These are phyloP conservation scores for Filobasidium wieringae DNA, from an alignment of 768 basidiomycete genomes.

Conservation along the genomic window DNA sequence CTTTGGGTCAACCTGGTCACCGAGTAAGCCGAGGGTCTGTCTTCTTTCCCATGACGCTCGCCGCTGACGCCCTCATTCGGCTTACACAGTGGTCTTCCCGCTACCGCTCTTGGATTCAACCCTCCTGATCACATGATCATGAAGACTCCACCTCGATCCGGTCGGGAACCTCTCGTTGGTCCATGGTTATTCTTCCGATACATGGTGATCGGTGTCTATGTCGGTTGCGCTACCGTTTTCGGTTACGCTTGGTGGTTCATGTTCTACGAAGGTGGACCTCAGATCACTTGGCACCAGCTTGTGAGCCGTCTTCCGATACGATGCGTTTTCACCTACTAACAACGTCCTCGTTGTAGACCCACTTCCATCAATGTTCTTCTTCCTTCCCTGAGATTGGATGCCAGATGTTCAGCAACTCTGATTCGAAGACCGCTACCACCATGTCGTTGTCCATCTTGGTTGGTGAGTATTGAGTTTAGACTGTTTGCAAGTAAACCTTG, in stretches of 20 bases:
- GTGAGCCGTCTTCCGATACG: constrained; percentile 45
- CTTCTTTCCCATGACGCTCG: neutral
- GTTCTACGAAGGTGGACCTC: constrained; percentile 76
- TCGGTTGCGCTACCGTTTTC: constrained; percentile 87
- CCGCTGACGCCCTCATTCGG: too few species aligned
- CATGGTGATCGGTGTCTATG: constrained; percentile 82
- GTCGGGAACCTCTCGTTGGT: constrained; percentile 78
- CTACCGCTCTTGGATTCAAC: constrained; percentile 95
- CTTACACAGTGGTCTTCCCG: constrained; percentile 53
- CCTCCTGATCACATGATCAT: constrained; percentile 89
- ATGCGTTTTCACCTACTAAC: neutral
- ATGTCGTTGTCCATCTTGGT: constrained; percentile 94
- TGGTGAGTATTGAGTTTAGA: constrained; percentile 32
- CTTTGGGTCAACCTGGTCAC: constrained; percentile 98
- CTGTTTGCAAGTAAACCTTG: too few species aligned
- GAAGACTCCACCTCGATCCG: constrained; percentile 81
- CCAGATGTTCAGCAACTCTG: constrained; percentile 82
- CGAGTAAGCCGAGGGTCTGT: constrained; percentile 45
- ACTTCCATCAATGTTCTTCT: constrained; percentile 84
- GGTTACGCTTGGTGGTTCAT: constrained; percentile 99
- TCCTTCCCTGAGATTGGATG: constrained; percentile 85
- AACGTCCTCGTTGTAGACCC: constrained; percentile 50
- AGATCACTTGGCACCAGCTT: constrained; percentile 84
- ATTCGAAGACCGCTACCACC: constrained; percentile 79
- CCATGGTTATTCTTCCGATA: constrained; percentile 95